Evolutionary conservation across 129 eudicot species (phyloP).

Genomic region (Centaurea solstitialis): DNA sequence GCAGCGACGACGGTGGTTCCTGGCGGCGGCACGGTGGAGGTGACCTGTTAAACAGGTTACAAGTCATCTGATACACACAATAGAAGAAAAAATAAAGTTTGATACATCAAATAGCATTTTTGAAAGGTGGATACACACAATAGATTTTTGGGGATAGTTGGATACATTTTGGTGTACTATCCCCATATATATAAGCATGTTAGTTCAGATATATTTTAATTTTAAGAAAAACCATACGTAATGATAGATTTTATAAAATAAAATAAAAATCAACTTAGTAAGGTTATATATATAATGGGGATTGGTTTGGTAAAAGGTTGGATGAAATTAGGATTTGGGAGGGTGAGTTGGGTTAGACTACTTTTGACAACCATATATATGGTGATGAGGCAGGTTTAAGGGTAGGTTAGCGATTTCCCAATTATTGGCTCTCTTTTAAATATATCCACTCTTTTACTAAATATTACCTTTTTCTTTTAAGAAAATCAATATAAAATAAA

Average conservation of each 20-base stretch:
- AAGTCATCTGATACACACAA: no score
- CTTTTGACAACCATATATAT: slow-evolving; percentile 31
- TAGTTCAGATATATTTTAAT: not conserved
- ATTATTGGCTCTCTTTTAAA: slow-evolving; percentile 23
- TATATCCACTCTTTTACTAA: slow-evolving; percentile 30
- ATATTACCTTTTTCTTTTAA: slow-evolving; percentile 3
- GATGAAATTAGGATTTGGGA: slow-evolving; percentile 34
- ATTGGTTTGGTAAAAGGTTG: slow-evolving; percentile 35
- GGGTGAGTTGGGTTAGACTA: slow-evolving; percentile 47
- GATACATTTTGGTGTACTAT: no score
- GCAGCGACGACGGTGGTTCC: no score
- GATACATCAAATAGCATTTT: no score
- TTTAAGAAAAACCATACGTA: not conserved
- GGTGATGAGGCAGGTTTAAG: slow-evolving; percentile 35
- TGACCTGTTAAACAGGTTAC: no score
- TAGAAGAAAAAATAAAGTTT: no score
- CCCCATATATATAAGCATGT: not conserved
- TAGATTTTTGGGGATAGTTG: no score
- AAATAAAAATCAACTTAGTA: not conserved
- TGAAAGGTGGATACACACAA: no score
- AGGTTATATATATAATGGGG: not conserved
- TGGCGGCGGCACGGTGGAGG: no score
- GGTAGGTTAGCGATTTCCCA: slow-evolving; percentile 41
- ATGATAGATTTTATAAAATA: not conserved
- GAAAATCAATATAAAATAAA: not conserved